Evolutionary conservation across 768 basidiomycete species (phyloP).

Genomic region (Exidia glandulosa): DNA sequence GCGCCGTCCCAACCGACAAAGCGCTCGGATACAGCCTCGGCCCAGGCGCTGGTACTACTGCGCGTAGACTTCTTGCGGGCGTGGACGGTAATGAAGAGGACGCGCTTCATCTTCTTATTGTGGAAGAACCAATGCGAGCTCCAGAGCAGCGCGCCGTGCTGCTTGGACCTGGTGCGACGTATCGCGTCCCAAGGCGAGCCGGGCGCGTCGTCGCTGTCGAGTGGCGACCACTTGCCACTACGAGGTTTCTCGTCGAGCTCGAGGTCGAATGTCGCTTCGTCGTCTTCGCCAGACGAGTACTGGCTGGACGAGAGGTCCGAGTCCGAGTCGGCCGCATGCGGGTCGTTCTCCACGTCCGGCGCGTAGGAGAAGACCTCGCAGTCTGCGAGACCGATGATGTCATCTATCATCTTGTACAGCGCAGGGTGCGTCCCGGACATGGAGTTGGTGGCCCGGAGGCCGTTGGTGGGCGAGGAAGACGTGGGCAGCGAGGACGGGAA

Average conservation of each 20-base stretch:
- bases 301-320: slow-evolving; percentile 32
- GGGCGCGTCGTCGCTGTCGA: not conserved
- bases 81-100: slow-evolving; percentile 89
- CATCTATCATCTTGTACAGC: slow-evolving; percentile 78
- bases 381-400: slow-evolving; percentile 79
- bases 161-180: slow-evolving; percentile 35
- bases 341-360: slow-evolving; percentile 90
- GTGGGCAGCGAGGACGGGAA: slow-evolving; percentile 12
- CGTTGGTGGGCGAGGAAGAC: not conserved
- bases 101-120: slow-evolving; percentile 83
- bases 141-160: slow-evolving; percentile 80
- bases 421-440: slow-evolving; percentile 81
- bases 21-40: slow-evolving; percentile 37
- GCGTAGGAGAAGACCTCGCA: slow-evolving; percentile 94
- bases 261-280: slow-evolving; percentile 34
- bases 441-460: slow-evolving; percentile 44
- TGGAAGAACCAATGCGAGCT: slow-evolving; percentile 96
- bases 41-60: slow-evolving; percentile 32
- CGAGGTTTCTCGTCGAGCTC: not conserved
- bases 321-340: slow-evolving; percentile 74
- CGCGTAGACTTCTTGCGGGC: slow-evolving; percentile 58
- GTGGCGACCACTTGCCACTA: slow-evolving; percentile 7
- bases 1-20: slow-evolving; percentile 76
- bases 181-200: not conserved
- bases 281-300: slow-evolving; percentile 29